Evolutionary conservation across 371 early-diverging fungal species (phyloP).

Genomic region (Apophysomyces variabilis): DNA sequence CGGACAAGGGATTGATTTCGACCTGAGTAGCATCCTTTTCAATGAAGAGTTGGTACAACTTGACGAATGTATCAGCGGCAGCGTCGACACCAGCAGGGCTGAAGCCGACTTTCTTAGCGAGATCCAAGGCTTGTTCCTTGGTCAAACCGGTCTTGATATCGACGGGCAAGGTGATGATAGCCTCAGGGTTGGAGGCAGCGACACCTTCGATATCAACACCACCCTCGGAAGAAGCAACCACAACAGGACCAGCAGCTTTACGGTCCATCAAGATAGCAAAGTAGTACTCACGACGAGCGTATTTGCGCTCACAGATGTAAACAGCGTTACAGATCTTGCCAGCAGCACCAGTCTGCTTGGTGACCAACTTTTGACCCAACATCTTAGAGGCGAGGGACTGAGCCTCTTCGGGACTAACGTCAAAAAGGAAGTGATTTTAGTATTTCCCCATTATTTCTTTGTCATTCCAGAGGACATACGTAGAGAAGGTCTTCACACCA

Average conservation of each 20-base stretch:
- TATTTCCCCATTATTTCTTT: no score
- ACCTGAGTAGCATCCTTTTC: conserved; percentile 97
- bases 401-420: conserved; percentile 81
- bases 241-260: conserved; percentile 90
- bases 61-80: conserved; percentile 91
- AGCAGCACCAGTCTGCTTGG: conserved; percentile 97
- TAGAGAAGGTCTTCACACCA: conserved; percentile 93
- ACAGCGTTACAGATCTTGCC: conserved; percentile 95
- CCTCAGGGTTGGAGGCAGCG: conserved; percentile 93
- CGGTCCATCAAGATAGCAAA: conserved; percentile 98
- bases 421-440: no score
- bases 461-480: conserved; percentile 61
- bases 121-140: conserved; percentile 65
- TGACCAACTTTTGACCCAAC: conserved; percentile 95
- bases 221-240: conserved; percentile 96
- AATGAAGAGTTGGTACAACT: conserved; percentile 94
- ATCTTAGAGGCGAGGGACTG: conserved; percentile 91
- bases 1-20: conserved; percentile 98
- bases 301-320: conserved; percentile 95
- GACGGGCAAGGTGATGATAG: conserved; percentile 84
- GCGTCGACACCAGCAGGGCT: conserved; percentile 75
- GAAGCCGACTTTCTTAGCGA: conserved; percentile 89
- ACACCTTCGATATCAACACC: conserved; percentile 98
- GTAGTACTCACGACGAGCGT: conserved; percentile 96
- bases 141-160: conserved; percentile 74